These are phyloP conservation scores for Candida piceae DNA, from an alignment of 805 yeast species.

Conservation along the genomic window DNA sequence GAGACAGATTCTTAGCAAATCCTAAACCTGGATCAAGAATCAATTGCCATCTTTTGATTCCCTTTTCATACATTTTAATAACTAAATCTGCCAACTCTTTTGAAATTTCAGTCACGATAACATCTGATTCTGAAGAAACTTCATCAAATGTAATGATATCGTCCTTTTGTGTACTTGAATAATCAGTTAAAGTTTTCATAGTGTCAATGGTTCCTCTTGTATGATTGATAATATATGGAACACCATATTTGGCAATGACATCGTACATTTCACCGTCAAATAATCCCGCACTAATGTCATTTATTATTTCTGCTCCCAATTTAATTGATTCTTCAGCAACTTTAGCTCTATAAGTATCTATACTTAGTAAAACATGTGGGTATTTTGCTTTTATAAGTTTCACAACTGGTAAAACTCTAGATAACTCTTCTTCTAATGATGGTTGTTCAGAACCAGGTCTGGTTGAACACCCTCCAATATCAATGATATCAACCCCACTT, in stretches of 20 bases:
- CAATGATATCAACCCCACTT: slow-evolving; percentile 72
- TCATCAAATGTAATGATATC: slow-evolving; percentile 12
- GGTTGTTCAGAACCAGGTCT: slow-evolving; percentile 76
- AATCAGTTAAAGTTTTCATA: slow-evolving; percentile 59
- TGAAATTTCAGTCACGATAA: slow-evolving; percentile 50
- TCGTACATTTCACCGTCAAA: slow-evolving; percentile 63
- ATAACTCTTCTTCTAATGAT: slow-evolving; percentile 58
- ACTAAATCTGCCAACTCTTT: slow-evolving; percentile 60
- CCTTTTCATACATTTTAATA: slow-evolving; percentile 49
- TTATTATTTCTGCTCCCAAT: slow-evolving; percentile 86
- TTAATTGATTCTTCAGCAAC: slow-evolving; percentile 68
- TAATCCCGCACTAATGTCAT: slow-evolving; percentile 81
- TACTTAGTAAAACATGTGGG: slow-evolving; percentile 50
- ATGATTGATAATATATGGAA: slow-evolving; percentile 79
- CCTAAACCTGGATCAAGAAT: slow-evolving; percentile 95
- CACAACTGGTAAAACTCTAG: slow-evolving; percentile 67
- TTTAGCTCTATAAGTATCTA: slow-evolving; percentile 79
- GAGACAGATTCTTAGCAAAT: slow-evolving; percentile 77
- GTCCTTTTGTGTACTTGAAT: slow-evolving; percentile 34
- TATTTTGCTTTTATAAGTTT: slow-evolving; percentile 45
- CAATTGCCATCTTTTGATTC: slow-evolving; percentile 85
- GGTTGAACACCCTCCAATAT: slow-evolving; percentile 93
- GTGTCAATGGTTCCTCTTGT: slow-evolving; percentile 76
- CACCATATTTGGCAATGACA: slow-evolving; percentile 64
- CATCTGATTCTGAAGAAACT: slow-evolving; percentile 4